phyloP scores from a whole-genome alignment of 2,329 filamentous ascomycete species.

The Trichophyton simii region DNA sequence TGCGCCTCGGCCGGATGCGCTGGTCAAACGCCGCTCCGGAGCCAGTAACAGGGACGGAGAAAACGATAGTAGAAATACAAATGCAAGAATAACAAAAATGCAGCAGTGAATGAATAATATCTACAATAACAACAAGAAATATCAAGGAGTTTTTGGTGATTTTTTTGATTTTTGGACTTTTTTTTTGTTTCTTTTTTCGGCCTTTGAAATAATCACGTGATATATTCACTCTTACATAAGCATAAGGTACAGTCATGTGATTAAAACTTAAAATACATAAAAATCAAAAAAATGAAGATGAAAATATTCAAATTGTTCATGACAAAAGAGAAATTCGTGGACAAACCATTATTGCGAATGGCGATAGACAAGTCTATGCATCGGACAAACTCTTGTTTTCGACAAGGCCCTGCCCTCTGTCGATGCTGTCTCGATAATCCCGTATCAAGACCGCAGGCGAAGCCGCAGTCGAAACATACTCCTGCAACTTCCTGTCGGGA shows the following conservation, averaged over 20 bases:
- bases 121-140: not conserved
- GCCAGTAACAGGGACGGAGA: not conserved
- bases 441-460: constrained; percentile 6
- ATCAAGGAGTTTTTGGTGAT: not conserved
- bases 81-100: not conserved
- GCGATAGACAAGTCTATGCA: not conserved
- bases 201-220: not conserved
- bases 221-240: not conserved
- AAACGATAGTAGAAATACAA: not conserved
- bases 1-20: not conserved
- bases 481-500: constrained; percentile 12
- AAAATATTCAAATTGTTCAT: no score
- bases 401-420: not conserved
- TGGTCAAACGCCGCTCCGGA: not conserved
- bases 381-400: not conserved
- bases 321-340: not conserved
- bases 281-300: not conserved
- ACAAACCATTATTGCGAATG: not conserved
- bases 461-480: constrained; percentile 9
- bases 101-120: not conserved
- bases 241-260: not conserved
- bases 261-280: not conserved
- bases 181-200: not conserved
- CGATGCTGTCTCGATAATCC: constrained; percentile 8
- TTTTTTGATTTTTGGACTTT: not conserved